Evolutionary conservation across 306 rosid species (phyloP).

Genomic region (Bauhinia variegata): DNA sequence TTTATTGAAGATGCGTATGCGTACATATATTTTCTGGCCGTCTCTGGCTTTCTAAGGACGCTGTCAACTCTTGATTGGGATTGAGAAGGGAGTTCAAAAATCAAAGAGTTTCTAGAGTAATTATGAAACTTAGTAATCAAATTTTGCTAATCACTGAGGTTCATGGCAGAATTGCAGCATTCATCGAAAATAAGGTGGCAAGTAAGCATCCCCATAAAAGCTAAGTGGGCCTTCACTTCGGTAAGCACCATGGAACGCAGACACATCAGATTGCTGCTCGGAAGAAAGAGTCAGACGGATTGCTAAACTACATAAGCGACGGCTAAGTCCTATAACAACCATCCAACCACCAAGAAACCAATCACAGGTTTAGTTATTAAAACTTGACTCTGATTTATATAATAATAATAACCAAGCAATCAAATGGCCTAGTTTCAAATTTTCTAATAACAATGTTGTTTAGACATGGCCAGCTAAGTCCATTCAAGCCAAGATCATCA

Average conservation of each 20-base stretch:
- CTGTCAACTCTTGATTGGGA: no score
- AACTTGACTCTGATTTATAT: constrained; percentile 48
- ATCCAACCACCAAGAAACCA: constrained; percentile 66
- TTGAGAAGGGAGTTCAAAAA: no score
- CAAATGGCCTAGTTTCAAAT: constrained; percentile 23
- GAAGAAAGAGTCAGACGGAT: constrained; percentile 45
- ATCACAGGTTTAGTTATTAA: constrained; percentile 45
- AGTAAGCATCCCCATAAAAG: constrained; percentile 19
- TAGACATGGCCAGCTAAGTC: constrained; percentile 69
- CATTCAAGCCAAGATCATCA: constrained; percentile 29
- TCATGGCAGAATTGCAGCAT: constrained; percentile 2
- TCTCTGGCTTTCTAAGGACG: constrained; percentile 16
- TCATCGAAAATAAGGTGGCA: constrained; percentile 4
- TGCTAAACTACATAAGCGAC: constrained; percentile 37
- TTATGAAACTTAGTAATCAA: no score
- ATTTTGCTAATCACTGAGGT: background rate
- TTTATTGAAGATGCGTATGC: background rate
- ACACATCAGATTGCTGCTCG: constrained; percentile 27
- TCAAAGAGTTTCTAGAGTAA: background rate
- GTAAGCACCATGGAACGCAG: no score
- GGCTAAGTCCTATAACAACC: no score
- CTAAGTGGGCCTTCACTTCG: no score
- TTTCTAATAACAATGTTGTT: constrained; percentile 33
- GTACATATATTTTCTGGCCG: constrained; percentile 3
- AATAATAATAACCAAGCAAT: constrained; percentile 14